Base-by-base conservation (phyloP, 2,329 filamentous ascomycete species). In the Aspergillus nomiae region DNA sequence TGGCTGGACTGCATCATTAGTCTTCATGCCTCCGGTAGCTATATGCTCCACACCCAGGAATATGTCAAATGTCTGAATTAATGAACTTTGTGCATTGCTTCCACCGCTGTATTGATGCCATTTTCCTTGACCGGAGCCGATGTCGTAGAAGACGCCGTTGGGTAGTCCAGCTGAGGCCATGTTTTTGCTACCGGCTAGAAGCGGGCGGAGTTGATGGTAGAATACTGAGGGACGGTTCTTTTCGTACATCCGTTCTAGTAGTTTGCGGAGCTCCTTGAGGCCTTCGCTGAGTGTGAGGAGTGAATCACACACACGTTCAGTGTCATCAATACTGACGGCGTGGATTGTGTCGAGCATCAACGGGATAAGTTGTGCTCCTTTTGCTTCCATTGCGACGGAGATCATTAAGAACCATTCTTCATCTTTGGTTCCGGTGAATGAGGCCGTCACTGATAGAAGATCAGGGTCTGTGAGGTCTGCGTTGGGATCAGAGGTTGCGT, bases 31-130 rank as follows among this genome's bases (percentile, higher is more conserved):
- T 41, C 72, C 82, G 1, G 75, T 78, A 0, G 75, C 75, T 5
- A 76, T 70, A 66, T 86, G 84, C 34, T 81, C 76, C 21, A 86
- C 81, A 0, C 81, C 83, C 3, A 86, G 77, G 2, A 82, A 81
- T 8, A 83, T 82, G 65, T 86, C 84, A 62, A 85, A 83, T 24
- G 85, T 82, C 56, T 86, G 84, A 3, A 86, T 78, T 53, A 86
- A 65, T 0, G 83, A 85, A 71, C 83, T 85, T 67, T 86, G 84
- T 0, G 82, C 84, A 67, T 86, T 86, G 65, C 83, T 85, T 0
- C 84, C 84, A 3, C 84, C 84, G 36, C 82, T 81, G 62, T 84
- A 82, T 56, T 83, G 80, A 24, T 77, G 76, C 83, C 83, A 86
- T 14, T 80, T 72, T 1, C 82, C 83, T 43, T 77, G 76, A 0